Base-by-base conservation (phyloP, 768 basidiomycete genomes). In the Hygrocybe coccinea region DNA sequence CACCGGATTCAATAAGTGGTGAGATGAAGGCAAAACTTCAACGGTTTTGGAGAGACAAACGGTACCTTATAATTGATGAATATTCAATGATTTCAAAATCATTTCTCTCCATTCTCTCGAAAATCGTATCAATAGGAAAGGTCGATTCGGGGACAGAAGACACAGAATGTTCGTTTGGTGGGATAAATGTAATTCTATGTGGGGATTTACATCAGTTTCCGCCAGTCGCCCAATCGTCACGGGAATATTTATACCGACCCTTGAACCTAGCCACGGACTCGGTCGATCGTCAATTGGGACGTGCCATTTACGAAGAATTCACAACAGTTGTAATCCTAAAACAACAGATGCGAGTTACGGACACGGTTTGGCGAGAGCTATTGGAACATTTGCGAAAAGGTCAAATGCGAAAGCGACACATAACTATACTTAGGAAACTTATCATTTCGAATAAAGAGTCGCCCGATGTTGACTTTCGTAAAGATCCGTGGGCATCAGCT, bases 171-270 rank as follows among this genome's bases (percentile, higher is more conserved):
- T 17, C 38, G 62, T 69, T 43, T 22, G 51, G 48, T 6, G 68
- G 70, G 0, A 33, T 72, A 7, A 74, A 65, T 57, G 59, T 74
- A 14, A 67, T 74, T 24, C 48, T 74, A 0, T 61, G 54, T 38
- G 71, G 72, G 5, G 69, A 72, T 52, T 59, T 74, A 21, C 71
- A 72, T 46, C 71, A 74, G 56, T 71, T 73, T 58, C 47, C 50
- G 61, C 71, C 55, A n/a, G 58, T 61, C n/a, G 12, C 15, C 34
- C 50, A 14, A 22, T n/a, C 2, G 34, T 37, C 17, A 10, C n/a
- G 8, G n/a, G n/a, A n/a, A n/a, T n/a, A n/a, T n/a, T n/a, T n/a
- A n/a, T n/a, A n/a, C n/a, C n/a, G n/a, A n/a, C n/a, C n/a, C n/a
- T n/a, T n/a, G n/a, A n/a, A n/a, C n/a, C n/a, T n/a, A n/a, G 15